Conservation (phyloP, 495 filamentous ascomycete species). For the Margaritispora aquatica region DNA sequence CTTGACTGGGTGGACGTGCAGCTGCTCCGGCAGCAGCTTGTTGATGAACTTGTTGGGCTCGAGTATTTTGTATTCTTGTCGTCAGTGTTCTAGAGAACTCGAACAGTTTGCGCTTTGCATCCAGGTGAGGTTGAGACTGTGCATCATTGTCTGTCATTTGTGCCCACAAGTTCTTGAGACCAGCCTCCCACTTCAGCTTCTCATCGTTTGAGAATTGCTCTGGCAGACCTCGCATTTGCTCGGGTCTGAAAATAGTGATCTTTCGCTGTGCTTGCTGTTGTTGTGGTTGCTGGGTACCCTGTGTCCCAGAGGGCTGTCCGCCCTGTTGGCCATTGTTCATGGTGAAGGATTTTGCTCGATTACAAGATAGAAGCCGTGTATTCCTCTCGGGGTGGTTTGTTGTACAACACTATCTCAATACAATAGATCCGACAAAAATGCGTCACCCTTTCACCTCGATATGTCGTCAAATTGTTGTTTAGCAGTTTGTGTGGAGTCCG, state of each 20-base stretch:
- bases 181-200: slow-evolving; percentile 58
- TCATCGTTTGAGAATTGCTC: slow-evolving; percentile 47
- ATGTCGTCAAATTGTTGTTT: too few species aligned
- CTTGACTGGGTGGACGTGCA: slow-evolving; percentile 11
- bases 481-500: neutral
- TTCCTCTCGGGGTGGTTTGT: too few species aligned
- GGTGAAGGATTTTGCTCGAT: neutral
- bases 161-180: slow-evolving; percentile 55
- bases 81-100: slow-evolving; percentile 59
- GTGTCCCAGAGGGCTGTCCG: slow-evolving; percentile 27
- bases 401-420: too few species aligned
- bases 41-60: slow-evolving; percentile 14
- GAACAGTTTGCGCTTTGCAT: slow-evolving; percentile 57
- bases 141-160: slow-evolving; percentile 51
- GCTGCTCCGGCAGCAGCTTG: slow-evolving; percentile 1
- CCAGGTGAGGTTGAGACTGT: slow-evolving; percentile 48
- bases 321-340: slow-evolving; percentile 20
- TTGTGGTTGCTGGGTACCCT: slow-evolving; percentile 8
- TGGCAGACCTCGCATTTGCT: slow-evolving; percentile 38
- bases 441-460: too few species aligned
- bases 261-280: slow-evolving; percentile 9
- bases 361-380: too few species aligned
- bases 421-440: too few species aligned
- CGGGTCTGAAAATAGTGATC: slow-evolving; percentile 32
- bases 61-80: slow-evolving; percentile 46